These are phyloP conservation scores for Microdochium paspali DNA, from an alignment of 2,329 filamentous ascomycete genomes.

Conservation along the genomic window DNA sequence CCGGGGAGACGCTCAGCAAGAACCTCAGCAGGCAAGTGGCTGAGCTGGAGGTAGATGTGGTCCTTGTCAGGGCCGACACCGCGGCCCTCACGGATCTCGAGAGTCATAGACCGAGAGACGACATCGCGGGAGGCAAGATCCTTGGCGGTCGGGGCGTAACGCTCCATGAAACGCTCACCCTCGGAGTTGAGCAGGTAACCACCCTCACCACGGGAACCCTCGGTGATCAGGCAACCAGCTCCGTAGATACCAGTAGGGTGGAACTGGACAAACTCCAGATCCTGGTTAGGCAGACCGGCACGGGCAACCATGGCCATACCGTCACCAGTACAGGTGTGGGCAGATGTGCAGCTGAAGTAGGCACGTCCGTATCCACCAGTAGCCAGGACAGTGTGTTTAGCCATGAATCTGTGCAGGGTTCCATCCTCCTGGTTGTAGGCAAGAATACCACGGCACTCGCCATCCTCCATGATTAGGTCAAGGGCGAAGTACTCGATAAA, in stretches of 20 bases:
- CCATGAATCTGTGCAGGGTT: slow-evolving; percentile 91
- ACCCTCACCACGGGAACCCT: slow-evolving; percentile 95
- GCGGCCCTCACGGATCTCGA: slow-evolving; percentile 95
- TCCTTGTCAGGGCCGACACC: slow-evolving; percentile 97
- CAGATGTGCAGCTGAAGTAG: slow-evolving; percentile 97
- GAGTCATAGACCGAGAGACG: slow-evolving; percentile 93
- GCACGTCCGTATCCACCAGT: slow-evolving; percentile 96
- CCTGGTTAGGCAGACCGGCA: slow-evolving; percentile 95
- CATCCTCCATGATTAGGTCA: slow-evolving; percentile 95
- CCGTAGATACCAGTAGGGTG: slow-evolving; percentile 99
- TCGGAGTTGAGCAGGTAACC: slow-evolving; percentile 96
- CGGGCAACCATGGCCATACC: slow-evolving; percentile 99
- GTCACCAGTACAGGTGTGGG: slow-evolving; percentile 97
- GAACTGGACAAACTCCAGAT: slow-evolving; percentile 99
- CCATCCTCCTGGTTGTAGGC: slow-evolving; percentile 99
- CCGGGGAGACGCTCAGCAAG: slow-evolving; percentile 93
- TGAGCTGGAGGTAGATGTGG: slow-evolving; percentile 96
- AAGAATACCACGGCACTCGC: slow-evolving; percentile 90
- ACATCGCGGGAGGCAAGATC: slow-evolving; percentile 95
- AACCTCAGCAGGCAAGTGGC: slow-evolving; percentile 84
- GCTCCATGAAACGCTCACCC: slow-evolving; percentile 99
- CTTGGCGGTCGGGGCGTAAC: slow-evolving; percentile 95
- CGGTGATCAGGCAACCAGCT: slow-evolving; percentile 93
- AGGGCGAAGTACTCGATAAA: slow-evolving; percentile 99
- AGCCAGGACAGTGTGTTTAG: slow-evolving; percentile 92